These are phyloP conservation scores for Spathaspora boniae DNA, from an alignment of 805 yeast genomes.

Conservation along the genomic window DNA sequence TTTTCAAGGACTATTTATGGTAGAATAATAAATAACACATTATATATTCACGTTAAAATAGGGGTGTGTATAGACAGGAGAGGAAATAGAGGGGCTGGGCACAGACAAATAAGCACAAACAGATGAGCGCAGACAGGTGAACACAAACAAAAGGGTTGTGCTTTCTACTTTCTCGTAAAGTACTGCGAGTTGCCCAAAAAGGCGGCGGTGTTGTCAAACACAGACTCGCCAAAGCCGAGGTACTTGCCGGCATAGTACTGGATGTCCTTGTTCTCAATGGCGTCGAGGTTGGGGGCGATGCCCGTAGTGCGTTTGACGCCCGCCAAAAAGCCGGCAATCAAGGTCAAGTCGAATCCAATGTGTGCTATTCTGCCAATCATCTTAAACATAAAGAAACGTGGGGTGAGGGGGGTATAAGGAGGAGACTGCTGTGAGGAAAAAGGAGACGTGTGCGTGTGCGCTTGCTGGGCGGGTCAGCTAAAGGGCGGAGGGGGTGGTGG, in stretches of 20 bases:
- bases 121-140: too few relatives aligned
- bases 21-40: neutral
- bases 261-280: constrained; percentile 41
- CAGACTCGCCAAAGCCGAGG: constrained; percentile 80
- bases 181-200: constrained; percentile 68
- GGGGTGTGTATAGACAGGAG: too few relatives aligned
- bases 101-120: too few relatives aligned
- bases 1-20: constrained; percentile 1
- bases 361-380: constrained; percentile 55
- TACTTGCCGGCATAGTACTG: constrained; percentile 59
- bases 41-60: too few relatives aligned
- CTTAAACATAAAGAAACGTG: constrained; percentile 2
- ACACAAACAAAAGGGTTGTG: too few relatives aligned
- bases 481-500: too few relatives aligned
- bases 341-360: constrained; percentile 52
- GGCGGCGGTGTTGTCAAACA: constrained; percentile 69
- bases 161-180: constrained; percentile 63
- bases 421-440: neutral
- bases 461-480: too few relatives aligned
- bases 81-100: too few relatives aligned
- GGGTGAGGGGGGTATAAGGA: neutral
- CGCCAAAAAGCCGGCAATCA: constrained; percentile 65
- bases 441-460: too few relatives aligned
- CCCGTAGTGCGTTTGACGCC: constrained; percentile 76
- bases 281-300: constrained; percentile 50